Base-by-base conservation (phyloP, 164 flowering plant genomes). In the Paratinospora sagittata region DNA sequence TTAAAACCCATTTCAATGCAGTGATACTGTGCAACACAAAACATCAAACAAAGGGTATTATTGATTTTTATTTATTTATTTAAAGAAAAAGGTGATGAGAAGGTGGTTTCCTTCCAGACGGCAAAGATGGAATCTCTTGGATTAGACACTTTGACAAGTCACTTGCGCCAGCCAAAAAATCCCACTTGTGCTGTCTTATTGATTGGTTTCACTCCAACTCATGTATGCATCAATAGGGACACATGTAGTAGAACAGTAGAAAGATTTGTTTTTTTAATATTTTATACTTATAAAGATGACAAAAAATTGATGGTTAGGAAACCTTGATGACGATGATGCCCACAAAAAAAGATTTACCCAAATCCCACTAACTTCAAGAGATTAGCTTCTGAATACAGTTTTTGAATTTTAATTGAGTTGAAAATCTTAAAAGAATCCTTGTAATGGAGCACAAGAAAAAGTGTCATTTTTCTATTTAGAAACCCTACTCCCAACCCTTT, bases 381-480 rank as follows among this genome's bases (percentile, higher is more conserved):
- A 52, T 52, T n/a, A 52, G 60, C 14, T 8, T 52, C 60, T n/a
- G n/a, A 52, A 52, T n/a, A n/a, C n/a, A n/a, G 16, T 11, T 43
- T 13, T 17, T 2, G 8, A 52, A 17, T 17, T 52, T 52, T 52
- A n/a, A 19, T 9, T 4, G 7, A 14, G 30, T 27, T 60, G 14
- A 39, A 67, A 34, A 71, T 75, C 70, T 45, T n/a, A 24, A 27
- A n/a, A 39, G 6, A 70, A 66, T 49, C 67, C 61, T 52, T 34
- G 34, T 41, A n/a, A 67, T 66, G 71, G 71, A 75, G 36, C 61
- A 55, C 61, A n/a, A 55, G 61, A 23, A 55, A 55, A 55, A 61
- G 66, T 63, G 37, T 16, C 30, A 39, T 43, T 41, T 43, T 39
- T 14, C 24, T 14, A 11, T 66, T 4, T 6, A 55, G 0, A 55